Base-by-base conservation (phyloP, 2,329 filamentous ascomycete genomes). In the Incumbomyces lentus region DNA sequence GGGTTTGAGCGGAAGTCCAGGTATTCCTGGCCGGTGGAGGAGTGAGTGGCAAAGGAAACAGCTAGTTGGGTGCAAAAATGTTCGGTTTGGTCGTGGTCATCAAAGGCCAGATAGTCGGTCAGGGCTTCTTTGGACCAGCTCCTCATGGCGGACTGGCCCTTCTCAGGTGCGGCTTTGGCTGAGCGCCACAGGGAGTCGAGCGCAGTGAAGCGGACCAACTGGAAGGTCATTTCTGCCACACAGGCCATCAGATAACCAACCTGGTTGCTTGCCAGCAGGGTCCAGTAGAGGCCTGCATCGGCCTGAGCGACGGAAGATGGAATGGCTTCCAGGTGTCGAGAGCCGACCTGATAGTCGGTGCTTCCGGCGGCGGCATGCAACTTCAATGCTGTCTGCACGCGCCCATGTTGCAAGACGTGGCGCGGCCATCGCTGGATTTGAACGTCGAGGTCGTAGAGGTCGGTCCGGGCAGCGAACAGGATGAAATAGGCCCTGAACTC, bases 401-500 rank as follows among this genome's bases (percentile, higher is more conserved):
- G 70, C 19, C 63, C 64, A 44, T 79, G 71, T 34, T 68, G 62
- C 29, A 72, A 63, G 8, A 81, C 58, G 17, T 70, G 61, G 29
- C 59, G 53, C 3, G 75, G 72, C 68, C 76, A 76, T 43, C 63
- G 70, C 58, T 80, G 75, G 2, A 79, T 69, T 42, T 73, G 70
- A 48, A 76, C 70, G 60, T 81, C 76, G 31, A 79, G 58, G 49
- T 78, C 72, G 16, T 74, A 73, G 30, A 67, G 62, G 48, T 70
- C 66, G 44, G 73, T 69, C 47, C 71, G 68, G 41, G 75, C 73
- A 47, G 72, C 73, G 54, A 72, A 75, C 44, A 74, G 68, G 52
- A 82, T 73, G 53, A 74, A 75, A 57, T 81, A 82, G 7, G 79
- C 75, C 44, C 74, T 68, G 50, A 82, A 80, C 57, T 82, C 79